A percentile compares a stretch with the other conserved stretches of the same genome.
Evolutionary conservation across 805 yeast species (phyloP).

Genomic region (Lipomyces orientalis): DNA sequence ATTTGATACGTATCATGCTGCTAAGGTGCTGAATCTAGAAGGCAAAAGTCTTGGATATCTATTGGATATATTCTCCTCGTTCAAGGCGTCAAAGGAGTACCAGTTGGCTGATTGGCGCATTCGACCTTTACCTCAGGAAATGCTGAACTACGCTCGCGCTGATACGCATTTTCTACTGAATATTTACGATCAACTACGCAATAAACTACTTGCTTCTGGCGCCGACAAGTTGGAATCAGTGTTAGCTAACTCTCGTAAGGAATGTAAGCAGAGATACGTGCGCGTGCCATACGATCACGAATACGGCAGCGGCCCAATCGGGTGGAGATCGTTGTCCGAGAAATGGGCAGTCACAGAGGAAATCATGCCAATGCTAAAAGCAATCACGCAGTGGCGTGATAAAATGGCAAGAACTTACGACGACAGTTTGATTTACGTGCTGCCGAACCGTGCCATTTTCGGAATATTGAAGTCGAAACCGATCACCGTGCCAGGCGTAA

Average conservation of each 20-base stretch:
- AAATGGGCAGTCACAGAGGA: slow-evolving; percentile 66
- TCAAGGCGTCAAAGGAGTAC: slow-evolving; percentile 89
- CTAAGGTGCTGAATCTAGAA: slow-evolving; percentile 77
- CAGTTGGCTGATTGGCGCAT: slow-evolving; percentile 97
- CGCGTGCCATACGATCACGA: slow-evolving; percentile 63
- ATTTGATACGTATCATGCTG: slow-evolving; percentile 93
- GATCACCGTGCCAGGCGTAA: slow-evolving; percentile 59
- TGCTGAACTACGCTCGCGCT: slow-evolving; percentile 87
- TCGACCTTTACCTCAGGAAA: slow-evolving; percentile 77
- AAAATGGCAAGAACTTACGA: slow-evolving; percentile 71
- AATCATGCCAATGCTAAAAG: slow-evolving; percentile 60
- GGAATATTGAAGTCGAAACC: slow-evolving; percentile 66
- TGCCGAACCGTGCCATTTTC: slow-evolving; percentile 80
- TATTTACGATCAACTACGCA: slow-evolving; percentile 76
- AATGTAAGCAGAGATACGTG: slow-evolving; percentile 82
- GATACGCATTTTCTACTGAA: slow-evolving; percentile 91
- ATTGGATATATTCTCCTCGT: slow-evolving; percentile 77
- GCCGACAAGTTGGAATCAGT: slow-evolving; percentile 54
- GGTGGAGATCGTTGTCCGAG: slow-evolving; percentile 66
- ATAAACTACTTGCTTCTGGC: slow-evolving; percentile 51
- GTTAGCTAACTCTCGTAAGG: slow-evolving; percentile 73
- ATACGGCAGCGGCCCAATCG: slow-evolving; percentile 50
- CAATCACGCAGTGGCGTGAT: slow-evolving; percentile 85
- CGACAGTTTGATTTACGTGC: slow-evolving; percentile 80
- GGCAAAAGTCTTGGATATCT: slow-evolving; percentile 83